phyloP scores from a whole-genome alignment of 495 filamentous ascomycete genomes.

The Diplogelasinospora grovesii region DNA sequence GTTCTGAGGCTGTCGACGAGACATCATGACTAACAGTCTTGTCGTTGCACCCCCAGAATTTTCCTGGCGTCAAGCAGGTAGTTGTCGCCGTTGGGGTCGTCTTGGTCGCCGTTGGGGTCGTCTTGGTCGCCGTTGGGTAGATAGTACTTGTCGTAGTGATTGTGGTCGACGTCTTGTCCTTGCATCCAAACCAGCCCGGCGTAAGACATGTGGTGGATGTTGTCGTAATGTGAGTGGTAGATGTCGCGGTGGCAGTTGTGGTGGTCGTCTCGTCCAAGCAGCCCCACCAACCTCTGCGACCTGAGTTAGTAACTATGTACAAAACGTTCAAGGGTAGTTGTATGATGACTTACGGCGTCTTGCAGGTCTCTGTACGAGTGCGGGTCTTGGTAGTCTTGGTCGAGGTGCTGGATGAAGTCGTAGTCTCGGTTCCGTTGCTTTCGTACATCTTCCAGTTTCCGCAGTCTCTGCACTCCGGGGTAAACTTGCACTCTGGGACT shows the following conservation, averaged over 20 bases:
- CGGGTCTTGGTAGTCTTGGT: constrained; percentile 52
- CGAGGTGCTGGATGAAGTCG: constrained; percentile 52
- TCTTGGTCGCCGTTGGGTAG: neutral
- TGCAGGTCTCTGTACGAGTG: constrained; percentile 75
- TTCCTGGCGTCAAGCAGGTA: constrained; percentile 47
- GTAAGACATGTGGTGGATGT: constrained; percentile 50
- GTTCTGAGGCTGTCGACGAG: constrained; percentile 22
- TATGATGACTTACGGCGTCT: constrained; percentile 53
- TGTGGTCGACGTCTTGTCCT: constrained; percentile 36
- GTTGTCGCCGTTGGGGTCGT: constrained; percentile 23
- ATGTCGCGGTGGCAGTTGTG: constrained; percentile 34
- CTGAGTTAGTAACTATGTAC: constrained; percentile 5
- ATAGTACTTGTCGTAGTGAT: constrained; percentile 12
- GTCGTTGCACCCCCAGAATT: constrained; percentile 54
- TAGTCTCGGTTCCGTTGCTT: constrained; percentile 76
- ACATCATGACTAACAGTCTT: constrained; percentile 26
- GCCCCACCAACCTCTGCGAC: constrained; percentile 60
- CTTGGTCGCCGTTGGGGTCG: constrained; percentile 1
- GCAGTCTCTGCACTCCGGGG: constrained; percentile 81
- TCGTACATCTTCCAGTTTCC: constrained; percentile 88
- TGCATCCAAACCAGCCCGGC: constrained; percentile 68
- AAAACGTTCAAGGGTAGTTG: neutral
- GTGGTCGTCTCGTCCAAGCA: constrained; percentile 60
- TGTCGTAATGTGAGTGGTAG: constrained; percentile 39
- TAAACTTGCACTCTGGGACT: constrained; percentile 63